Evolutionary conservation across 116 monocot species (phyloP).

Genomic region (Iris pallida): DNA sequence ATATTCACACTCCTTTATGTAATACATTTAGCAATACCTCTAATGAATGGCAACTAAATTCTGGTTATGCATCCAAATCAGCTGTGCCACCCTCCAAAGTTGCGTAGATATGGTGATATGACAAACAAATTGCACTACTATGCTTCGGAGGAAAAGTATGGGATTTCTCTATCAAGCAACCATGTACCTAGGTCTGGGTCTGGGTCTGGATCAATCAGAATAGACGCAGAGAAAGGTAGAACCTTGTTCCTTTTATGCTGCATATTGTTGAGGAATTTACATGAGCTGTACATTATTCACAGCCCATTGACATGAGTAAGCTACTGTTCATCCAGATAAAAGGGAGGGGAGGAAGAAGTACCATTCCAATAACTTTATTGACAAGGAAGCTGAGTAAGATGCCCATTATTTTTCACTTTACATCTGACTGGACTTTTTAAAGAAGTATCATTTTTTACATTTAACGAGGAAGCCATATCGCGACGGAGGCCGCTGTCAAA

Average conservation of each 20-base stretch:
- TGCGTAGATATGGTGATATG: conserved; percentile 51
- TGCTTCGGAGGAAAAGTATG: conserved; percentile 21
- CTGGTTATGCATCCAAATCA: conserved; percentile 36
- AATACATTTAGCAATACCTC: conserved; percentile 33
- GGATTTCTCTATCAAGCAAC: conserved; percentile 2
- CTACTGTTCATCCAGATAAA: conserved; percentile 35
- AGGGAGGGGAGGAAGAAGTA: conserved; percentile 28
- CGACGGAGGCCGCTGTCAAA: no score
- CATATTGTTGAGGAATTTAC: not conserved
- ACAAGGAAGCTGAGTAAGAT: conserved; percentile 96
- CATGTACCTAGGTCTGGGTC: not conserved
- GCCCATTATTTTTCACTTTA: not conserved
- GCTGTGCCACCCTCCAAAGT: conserved; percentile 41
- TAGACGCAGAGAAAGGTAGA: conserved; percentile 19
- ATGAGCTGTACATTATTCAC: not conserved
- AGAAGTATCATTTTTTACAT: not conserved
- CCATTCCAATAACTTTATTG: conserved; percentile 41
- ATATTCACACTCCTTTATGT: conserved; percentile 36
- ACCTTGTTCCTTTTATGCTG: conserved; percentile 1
- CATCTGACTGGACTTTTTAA: not conserved
- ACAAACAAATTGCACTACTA: conserved; percentile 23
- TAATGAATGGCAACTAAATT: conserved; percentile 48
- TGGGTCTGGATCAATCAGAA: conserved; percentile 1
- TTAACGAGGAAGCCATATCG: not conserved
- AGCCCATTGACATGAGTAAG: not conserved